Conservation (phyloP, 139 green algal species). For the Chlamydomonas schloesseri region DNA sequence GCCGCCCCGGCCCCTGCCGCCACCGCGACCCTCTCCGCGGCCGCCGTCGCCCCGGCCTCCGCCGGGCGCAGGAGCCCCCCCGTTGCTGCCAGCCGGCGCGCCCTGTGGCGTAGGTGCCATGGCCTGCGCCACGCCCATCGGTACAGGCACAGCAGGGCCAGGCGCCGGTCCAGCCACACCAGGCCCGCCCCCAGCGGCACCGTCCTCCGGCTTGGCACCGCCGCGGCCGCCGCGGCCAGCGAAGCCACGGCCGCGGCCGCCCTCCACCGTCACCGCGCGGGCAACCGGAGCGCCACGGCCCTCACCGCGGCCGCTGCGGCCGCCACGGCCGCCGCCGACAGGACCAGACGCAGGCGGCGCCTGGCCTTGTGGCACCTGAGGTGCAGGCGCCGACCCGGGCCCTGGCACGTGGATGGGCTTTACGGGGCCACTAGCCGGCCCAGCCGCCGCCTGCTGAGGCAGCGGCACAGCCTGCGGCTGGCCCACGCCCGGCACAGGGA, state of each 20-base stretch:
- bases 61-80: no score
- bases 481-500: neutral
- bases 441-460: neutral
- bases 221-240: conserved; percentile 24
- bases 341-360: neutral
- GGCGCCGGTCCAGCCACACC: neutral
- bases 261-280: conserved; percentile 4
- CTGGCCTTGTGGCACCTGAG: neutral
- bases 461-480: neutral
- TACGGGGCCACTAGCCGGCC: neutral
- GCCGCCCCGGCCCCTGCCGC: conserved; percentile 5
- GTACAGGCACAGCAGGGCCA: neutral
- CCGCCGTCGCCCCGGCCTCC: conserved; percentile 3
- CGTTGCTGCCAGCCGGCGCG: no score
- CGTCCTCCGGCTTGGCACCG: neutral
- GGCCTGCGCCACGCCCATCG: no score
- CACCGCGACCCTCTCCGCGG: neutral
- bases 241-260: conserved; percentile 27
- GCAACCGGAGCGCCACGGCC: neutral
- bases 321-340: neutral
- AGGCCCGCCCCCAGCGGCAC: neutral
- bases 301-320: neutral
- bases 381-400: neutral
- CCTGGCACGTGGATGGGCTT: conserved; percentile 6
- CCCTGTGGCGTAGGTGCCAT: no score